phyloP scores from a whole-genome alignment of 257 asterid species.

The Capsicum pubescens region DNA sequence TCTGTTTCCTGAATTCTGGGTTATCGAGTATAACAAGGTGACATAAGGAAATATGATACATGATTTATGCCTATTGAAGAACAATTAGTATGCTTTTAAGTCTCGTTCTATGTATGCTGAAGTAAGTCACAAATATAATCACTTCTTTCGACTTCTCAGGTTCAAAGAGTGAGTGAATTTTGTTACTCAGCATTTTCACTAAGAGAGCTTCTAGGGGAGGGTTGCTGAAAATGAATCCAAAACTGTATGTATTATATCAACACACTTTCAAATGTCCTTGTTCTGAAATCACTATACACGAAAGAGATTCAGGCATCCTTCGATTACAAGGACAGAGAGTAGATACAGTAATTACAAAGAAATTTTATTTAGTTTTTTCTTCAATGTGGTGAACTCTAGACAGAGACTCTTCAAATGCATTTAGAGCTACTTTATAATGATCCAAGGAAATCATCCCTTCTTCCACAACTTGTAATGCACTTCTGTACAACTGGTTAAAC shows the following conservation, averaged over 20 bases:
- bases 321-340: too few species aligned
- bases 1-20: not conserved
- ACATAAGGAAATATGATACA: not conserved
- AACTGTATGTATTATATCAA: not conserved
- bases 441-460: conserved; percentile 76
- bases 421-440: conserved; percentile 66
- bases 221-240: not conserved
- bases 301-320: not conserved
- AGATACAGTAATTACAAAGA: not conserved
- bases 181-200: not conserved
- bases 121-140: not conserved
- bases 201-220: not conserved
- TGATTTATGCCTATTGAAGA: conserved; percentile 13
- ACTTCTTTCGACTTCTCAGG: not conserved
- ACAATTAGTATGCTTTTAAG: not conserved
- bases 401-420: conserved; percentile 66
- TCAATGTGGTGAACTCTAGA: conserved; percentile 60
- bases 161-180: not conserved
- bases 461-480: conserved; percentile 83
- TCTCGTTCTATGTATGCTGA: not conserved
- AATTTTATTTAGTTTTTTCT: conserved; percentile 36
- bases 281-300: not conserved
- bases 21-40: not conserved
- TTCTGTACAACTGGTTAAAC: conserved; percentile 62
- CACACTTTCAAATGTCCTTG: not conserved